A percentile compares a stretch with the other conserved stretches of the same genome.
These are phyloP conservation scores for Austroboletus novae-zelandiae DNA, from an alignment of 1,284 basidiomycete genomes.

Conservation along the genomic window DNA sequence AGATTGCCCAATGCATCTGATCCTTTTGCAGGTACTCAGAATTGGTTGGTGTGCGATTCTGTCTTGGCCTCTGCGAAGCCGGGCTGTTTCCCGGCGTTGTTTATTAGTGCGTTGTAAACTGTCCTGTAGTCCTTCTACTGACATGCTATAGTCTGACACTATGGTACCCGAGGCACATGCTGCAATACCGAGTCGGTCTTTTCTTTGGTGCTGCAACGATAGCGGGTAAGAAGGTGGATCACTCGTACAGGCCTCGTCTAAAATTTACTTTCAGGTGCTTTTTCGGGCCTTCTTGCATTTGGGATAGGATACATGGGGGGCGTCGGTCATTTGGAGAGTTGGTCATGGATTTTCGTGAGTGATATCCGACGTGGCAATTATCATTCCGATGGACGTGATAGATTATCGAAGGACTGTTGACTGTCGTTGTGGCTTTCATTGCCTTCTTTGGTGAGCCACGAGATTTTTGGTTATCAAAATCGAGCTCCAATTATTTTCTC, in stretches of 20 bases:
- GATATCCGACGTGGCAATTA: neutral
- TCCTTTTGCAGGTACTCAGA: slow-evolving; percentile 48
- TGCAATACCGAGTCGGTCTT: slow-evolving; percentile 38
- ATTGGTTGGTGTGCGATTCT: slow-evolving; percentile 56
- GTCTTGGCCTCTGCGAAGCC: slow-evolving; percentile 65
- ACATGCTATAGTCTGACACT: slow-evolving; percentile 24
- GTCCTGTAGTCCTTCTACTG: slow-evolving; percentile 28
- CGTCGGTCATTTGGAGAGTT: slow-evolving; percentile 25
- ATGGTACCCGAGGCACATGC: slow-evolving; percentile 37
- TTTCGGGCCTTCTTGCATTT: slow-evolving; percentile 32
- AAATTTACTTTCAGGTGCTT: slow-evolving; percentile 31
- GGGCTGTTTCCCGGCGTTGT: slow-evolving; percentile 69
- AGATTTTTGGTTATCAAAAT: neutral
- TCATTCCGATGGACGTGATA: slow-evolving; percentile 10
- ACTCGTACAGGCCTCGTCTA: neutral
- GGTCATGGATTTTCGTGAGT: slow-evolving; percentile 41
- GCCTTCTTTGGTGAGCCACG: slow-evolving; percentile 28
- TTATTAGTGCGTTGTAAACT: slow-evolving; percentile 48
- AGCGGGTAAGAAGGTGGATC: slow-evolving; percentile 14
- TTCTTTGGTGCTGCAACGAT: slow-evolving; percentile 37
- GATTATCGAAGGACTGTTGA: slow-evolving; percentile 44
- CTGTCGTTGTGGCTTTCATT: slow-evolving; percentile 32
- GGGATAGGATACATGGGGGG: slow-evolving; percentile 28
- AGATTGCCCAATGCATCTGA: neutral
- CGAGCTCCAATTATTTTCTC: neutral